Percentiles rank a stretch among this genome's conserved stretches.
Evolutionary conservation across 345 rosid genomes (phyloP).

Genomic region (Brassica incana): DNA sequence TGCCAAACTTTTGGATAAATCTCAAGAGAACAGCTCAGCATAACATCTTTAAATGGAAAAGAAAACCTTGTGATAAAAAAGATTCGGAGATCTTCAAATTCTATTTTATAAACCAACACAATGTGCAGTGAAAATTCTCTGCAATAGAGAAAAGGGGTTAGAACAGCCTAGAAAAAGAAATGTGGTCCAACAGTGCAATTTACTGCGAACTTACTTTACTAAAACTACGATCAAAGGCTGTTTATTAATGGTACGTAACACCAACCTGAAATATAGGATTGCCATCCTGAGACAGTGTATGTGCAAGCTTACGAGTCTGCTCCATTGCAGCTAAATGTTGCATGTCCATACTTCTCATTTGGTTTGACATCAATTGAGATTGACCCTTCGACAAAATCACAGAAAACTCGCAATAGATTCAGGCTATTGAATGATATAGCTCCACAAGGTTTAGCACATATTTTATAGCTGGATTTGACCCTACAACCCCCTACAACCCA

Average conservation of each 20-base stretch:
- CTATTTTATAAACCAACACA: neutral
- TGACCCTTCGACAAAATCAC: conserved; percentile 53
- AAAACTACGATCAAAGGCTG: neutral
- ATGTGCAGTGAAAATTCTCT: neutral
- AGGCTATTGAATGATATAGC: neutral
- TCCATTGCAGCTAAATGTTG: conserved; percentile 83
- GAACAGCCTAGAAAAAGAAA: conserved; percentile 15
- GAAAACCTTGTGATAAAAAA: neutral
- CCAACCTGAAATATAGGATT: conserved; percentile 97
- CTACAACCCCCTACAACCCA: neutral
- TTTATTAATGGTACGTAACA: neutral
- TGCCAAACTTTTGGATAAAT: conserved; percentile 12
- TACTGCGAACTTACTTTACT: neutral
- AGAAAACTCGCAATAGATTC: conserved; percentile 9
- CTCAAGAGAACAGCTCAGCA: conserved; percentile 20
- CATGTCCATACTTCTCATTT: conserved; percentile 62
- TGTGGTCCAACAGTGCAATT: conserved; percentile 12
- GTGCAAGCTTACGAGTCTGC: conserved; percentile 96
- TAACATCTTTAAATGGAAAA: neutral
- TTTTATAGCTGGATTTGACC: conserved; percentile 1
- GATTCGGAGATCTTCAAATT: neutral
- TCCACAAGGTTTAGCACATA: conserved; percentile 5
- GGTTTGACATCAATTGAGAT: conserved; percentile 64
- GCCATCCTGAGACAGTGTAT: conserved; percentile 80
- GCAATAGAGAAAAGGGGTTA: conserved; percentile 8